phyloP scores from a whole-genome alignment of 805 yeast genomes.

The Candida morakotiae region DNA sequence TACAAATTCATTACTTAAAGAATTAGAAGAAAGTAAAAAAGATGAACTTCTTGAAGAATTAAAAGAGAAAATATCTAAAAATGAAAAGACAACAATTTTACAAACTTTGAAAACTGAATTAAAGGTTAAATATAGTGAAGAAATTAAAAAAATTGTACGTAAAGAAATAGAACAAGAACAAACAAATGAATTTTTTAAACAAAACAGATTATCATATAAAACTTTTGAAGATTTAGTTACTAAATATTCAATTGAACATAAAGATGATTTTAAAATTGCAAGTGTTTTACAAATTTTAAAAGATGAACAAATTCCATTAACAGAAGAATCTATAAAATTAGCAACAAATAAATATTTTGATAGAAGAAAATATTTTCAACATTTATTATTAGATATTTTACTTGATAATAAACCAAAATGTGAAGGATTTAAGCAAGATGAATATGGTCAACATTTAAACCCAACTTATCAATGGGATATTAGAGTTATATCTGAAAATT shows the following conservation, averaged over 20 bases:
- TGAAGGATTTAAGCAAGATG: slow-evolving; percentile 11
- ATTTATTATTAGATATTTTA: slow-evolving; percentile 9
- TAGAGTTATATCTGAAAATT: slow-evolving; percentile 7
- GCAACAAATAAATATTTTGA: slow-evolving; percentile 1
- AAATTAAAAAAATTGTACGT: slow-evolving; percentile 4
- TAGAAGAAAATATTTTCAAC: slow-evolving; percentile 8
- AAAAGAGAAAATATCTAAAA: slow-evolving; percentile 2
- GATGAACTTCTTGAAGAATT: slow-evolving; percentile 5
- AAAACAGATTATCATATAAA: slow-evolving; percentile 3
- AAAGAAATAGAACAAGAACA: slow-evolving; percentile 7
- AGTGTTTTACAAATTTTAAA: slow-evolving; percentile 5
- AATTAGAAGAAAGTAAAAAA: slow-evolving; percentile 7
- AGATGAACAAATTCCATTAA: background rate
- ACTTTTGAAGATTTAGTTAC: slow-evolving; percentile 6
- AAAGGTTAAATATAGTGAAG: slow-evolving; percentile 4
- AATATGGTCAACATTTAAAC: slow-evolving; percentile 12
- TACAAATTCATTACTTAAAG: slow-evolving; percentile 1
- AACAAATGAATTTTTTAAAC: slow-evolving; percentile 6
- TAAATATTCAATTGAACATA: slow-evolving; percentile 5
- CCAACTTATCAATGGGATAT: slow-evolving; percentile 11
- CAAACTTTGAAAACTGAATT: slow-evolving; percentile 6
- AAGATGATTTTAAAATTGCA: slow-evolving; percentile 1
- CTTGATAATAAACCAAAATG: slow-evolving; percentile 9
- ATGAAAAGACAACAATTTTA: slow-evolving; percentile 6
- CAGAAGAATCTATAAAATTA: background rate